Percentiles rank a stretch among this genome's conserved stretches.
Evolutionary conservation across 371 early-diverging fungal species (phyloP).

Genomic region (Mucor irregularis): DNA sequence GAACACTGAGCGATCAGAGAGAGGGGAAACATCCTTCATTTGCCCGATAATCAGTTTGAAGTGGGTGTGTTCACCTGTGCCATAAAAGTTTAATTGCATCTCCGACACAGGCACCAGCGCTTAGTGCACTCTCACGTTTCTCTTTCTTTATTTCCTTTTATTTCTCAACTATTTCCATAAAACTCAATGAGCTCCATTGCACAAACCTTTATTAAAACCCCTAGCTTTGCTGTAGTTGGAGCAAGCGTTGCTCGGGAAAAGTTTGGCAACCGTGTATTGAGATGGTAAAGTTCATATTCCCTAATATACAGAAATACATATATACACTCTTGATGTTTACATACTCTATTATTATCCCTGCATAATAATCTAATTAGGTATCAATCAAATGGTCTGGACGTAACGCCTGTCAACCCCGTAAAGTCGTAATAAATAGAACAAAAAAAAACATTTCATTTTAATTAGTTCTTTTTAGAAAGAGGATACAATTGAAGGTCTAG

Average conservation of each 20-base stretch:
- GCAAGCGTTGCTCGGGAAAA: constrained; percentile 70
- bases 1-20: too few species aligned
- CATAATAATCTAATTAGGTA: constrained; percentile 32
- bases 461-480: constrained; percentile 39
- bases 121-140: neutral
- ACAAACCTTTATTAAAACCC: constrained; percentile 27
- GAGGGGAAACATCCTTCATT: too few species aligned
- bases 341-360: too few species aligned
- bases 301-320: neutral
- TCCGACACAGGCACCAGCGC: too few species aligned
- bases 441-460: neutral
- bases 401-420: constrained; percentile 53
- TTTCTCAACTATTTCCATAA: neutral
- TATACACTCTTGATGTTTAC: too few species aligned
- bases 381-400: constrained; percentile 36
- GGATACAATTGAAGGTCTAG: constrained; percentile 49
- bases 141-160: neutral
- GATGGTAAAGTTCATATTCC: constrained; percentile 57
- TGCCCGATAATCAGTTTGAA: too few species aligned
- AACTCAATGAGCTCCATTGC: constrained; percentile 6
- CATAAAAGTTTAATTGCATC: too few species aligned
- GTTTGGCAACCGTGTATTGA: constrained; percentile 79
- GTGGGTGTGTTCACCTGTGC: too few species aligned
- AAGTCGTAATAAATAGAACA: neutral
- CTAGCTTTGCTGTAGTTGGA: constrained; percentile 75